phyloP scores from a whole-genome alignment of 1,284 basidiomycete species.

The Boletellus deceptivus region DNA sequence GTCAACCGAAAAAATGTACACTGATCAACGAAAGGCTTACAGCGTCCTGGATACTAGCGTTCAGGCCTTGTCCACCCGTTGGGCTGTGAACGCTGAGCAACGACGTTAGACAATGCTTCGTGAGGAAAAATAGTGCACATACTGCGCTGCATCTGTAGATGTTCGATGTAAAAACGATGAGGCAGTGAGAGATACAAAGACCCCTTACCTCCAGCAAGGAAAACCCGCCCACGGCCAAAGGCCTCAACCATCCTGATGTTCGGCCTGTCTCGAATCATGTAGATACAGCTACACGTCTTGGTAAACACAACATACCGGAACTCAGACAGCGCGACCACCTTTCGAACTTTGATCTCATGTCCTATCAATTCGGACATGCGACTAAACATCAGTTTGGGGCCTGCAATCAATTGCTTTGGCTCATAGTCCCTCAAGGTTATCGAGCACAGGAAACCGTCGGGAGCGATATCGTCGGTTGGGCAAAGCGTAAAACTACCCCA shows the following conservation, averaged over 20 bases:
- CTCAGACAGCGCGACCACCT: slow-evolving; percentile 11
- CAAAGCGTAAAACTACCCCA: slow-evolving; percentile 12
- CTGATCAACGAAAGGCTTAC: slow-evolving; percentile 20
- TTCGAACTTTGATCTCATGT: slow-evolving; percentile 15
- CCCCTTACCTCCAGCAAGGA: slow-evolving; percentile 31
- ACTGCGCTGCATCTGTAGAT: background rate
- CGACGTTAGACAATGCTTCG: background rate
- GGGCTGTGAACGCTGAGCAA: slow-evolving; percentile 3
- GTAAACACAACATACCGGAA: slow-evolving; percentile 23
- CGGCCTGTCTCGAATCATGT: slow-evolving; percentile 16
- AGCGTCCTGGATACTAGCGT: slow-evolving; percentile 40
- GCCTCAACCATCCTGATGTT: slow-evolving; percentile 34
- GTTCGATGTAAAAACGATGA: background rate
- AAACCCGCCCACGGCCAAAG: slow-evolving; percentile 31
- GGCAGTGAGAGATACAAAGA: too few species aligned
- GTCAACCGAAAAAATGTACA: background rate
- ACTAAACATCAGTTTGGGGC: slow-evolving; percentile 14
- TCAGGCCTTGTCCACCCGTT: slow-evolving; percentile 40
- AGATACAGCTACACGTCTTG: background rate
- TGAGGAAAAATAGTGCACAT: background rate
- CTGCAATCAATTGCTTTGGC: slow-evolving; percentile 26
- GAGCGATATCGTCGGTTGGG: slow-evolving; percentile 19
- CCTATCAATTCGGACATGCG: slow-evolving; percentile 16
- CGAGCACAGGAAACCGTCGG: slow-evolving; percentile 35
- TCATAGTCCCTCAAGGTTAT: slow-evolving; percentile 29